A percentile compares a stretch with the other conserved stretches of the same genome.
These are phyloP conservation scores for Penicillium sp. DNA, from an alignment of 2,329 filamentous ascomycete species.

Conservation along the genomic window DNA sequence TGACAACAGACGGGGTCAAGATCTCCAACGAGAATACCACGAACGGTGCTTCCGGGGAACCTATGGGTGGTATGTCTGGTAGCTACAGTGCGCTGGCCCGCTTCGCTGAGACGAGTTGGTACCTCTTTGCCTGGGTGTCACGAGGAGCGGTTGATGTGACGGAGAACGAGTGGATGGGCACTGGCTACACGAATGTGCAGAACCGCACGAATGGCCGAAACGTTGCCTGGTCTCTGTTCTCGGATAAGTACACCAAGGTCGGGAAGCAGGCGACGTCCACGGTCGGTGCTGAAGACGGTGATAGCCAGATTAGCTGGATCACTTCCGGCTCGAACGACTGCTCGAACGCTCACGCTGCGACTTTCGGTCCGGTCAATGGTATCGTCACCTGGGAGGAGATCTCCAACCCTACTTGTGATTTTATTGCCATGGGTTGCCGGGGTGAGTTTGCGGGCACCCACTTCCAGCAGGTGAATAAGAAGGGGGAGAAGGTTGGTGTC, in stretches of 20 bases:
- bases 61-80: conserved; percentile 67
- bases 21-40: conserved; percentile 66
- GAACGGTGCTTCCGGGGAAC: conserved; percentile 62
- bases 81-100: conserved; percentile 63
- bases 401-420: conserved; percentile 58
- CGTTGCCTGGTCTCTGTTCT: conserved; percentile 61
- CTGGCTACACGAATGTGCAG: conserved; percentile 56
- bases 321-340: conserved; percentile 58
- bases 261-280: conserved; percentile 58
- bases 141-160: conserved; percentile 61
- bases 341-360: conserved; percentile 63
- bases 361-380: conserved; percentile 57
- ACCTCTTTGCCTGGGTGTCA: conserved; percentile 67
- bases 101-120: conserved; percentile 56
- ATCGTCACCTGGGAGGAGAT: conserved; percentile 67
- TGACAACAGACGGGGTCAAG: conserved; percentile 58
- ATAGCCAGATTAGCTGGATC: conserved; percentile 65
- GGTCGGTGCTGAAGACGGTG: conserved; percentile 59
- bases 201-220: conserved; percentile 64
- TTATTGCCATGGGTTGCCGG: conserved; percentile 63
- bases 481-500: conserved; percentile 57
- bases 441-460: conserved; percentile 63
- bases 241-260: conserved; percentile 62
- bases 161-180: conserved; percentile 62
- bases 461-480: conserved; percentile 61